These are phyloP conservation scores for Apiotrichum siamense DNA, from an alignment of 1,284 basidiomycete species.

Conservation along the genomic window DNA sequence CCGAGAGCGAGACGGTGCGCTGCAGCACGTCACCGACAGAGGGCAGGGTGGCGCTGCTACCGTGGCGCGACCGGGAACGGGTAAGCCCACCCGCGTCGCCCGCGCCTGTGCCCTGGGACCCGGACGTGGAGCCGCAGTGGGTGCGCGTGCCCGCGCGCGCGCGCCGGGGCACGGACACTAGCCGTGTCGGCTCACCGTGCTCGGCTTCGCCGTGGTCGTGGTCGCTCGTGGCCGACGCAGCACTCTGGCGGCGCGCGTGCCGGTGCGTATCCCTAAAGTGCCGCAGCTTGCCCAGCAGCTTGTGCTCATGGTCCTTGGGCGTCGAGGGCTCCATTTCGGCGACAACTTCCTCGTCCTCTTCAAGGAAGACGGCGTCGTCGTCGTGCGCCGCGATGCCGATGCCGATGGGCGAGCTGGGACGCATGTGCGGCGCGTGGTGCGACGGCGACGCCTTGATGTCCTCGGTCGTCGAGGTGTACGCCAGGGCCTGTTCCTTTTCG, in stretches of 20 bases:
- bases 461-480: neutral
- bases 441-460: no score
- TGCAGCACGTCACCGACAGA: conserved; percentile 34
- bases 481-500: neutral
- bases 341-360: neutral
- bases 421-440: no score
- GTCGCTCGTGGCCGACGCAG: neutral
- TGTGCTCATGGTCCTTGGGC: neutral
- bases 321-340: neutral
- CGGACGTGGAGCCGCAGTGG: neutral
- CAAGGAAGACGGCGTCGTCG: neutral
- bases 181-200: conserved; percentile 19
- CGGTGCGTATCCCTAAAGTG: neutral
- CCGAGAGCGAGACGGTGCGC: conserved; percentile 30
- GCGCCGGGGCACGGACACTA: neutral
- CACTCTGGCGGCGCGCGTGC: neutral
- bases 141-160: neutral
- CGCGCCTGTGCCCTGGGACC: neutral
- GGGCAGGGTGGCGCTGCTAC: conserved; percentile 4
- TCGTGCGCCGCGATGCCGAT: neutral
- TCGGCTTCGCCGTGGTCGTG: conserved; percentile 13
- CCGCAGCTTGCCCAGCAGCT: neutral
- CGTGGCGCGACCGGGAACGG: conserved; percentile 3
- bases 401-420: neutral
- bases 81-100: neutral